phyloP scores from a whole-genome alignment of 108 stramenopile genomes.

The Cylindrotheca fusiformis region DNA sequence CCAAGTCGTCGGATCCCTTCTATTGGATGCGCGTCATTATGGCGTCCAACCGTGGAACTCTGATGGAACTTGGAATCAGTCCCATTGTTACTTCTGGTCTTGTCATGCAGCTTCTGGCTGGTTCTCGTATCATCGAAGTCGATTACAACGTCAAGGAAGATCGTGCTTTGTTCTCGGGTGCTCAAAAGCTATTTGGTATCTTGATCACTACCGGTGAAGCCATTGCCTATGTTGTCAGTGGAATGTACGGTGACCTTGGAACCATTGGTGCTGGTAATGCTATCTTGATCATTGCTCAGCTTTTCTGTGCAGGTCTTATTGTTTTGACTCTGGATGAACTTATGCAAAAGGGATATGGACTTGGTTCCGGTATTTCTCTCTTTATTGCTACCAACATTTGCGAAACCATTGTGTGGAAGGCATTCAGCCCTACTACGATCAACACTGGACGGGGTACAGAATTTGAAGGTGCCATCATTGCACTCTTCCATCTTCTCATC shows the following conservation, averaged over 20 bases:
- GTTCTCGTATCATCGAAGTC: conserved; percentile 97
- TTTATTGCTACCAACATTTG: conserved; percentile 99
- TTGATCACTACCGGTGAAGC: conserved; percentile 98
- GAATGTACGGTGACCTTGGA: conserved; percentile 97
- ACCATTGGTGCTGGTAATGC: conserved; percentile 97
- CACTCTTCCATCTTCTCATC: conserved; percentile 95
- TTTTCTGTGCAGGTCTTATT: conserved; percentile 97
- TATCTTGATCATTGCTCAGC: conserved; percentile 96
- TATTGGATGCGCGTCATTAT: conserved; percentile 99
- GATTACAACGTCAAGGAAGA: conserved; percentile 99
- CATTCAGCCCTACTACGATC: conserved; percentile 98
- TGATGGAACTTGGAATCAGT: conserved; percentile 99
- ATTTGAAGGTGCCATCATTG: conserved; percentile 99
- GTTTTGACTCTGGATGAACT: conserved; percentile 99
- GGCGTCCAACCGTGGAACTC: conserved; percentile 99
- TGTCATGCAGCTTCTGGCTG: conserved; percentile 95
- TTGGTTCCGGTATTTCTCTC: conserved; percentile 96
- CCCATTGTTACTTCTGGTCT: conserved; percentile 96
- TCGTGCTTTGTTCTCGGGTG: conserved; percentile 95
- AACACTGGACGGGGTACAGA: conserved; percentile 99
- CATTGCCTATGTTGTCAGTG: conserved; percentile 97
- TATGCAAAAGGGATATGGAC: conserved; percentile 99
- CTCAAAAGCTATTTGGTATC: conserved; percentile 99
- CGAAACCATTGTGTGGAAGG: conserved; percentile 99
- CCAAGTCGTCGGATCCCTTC: conserved; percentile 99